phyloP scores from a whole-genome alignment of 2,329 filamentous ascomycete genomes.

The Neonectria sp. region DNA sequence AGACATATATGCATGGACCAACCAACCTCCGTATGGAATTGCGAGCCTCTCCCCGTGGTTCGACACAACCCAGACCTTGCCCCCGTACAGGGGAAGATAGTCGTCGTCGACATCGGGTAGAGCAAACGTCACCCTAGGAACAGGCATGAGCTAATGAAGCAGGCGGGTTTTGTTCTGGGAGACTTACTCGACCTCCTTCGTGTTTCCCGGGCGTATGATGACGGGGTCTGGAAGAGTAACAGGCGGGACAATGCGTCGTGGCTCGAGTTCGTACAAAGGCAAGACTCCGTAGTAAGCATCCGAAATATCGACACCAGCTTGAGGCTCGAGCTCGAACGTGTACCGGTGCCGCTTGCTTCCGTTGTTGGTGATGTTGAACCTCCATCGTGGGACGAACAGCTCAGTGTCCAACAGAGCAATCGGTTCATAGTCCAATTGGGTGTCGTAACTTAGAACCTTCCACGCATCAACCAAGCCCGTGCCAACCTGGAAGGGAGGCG shows the following conservation, averaged over 20 bases:
- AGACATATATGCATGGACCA: neutral
- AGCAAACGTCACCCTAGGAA: slow-evolving; percentile 48
- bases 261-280: slow-evolving; percentile 46
- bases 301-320: slow-evolving; percentile 56
- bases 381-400: slow-evolving; percentile 55
- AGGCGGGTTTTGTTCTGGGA: no score
- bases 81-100: slow-evolving; percentile 60
- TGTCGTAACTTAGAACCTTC: slow-evolving; percentile 59
- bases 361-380: slow-evolving; percentile 60
- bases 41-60: slow-evolving; percentile 58
- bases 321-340: slow-evolving; percentile 56
- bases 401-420: slow-evolving; percentile 66
- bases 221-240: slow-evolving; percentile 49
- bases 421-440: slow-evolving; percentile 56
- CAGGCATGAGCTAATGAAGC: neutral
- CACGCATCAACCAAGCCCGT: slow-evolving; percentile 64
- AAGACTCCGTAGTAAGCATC: slow-evolving; percentile 50
- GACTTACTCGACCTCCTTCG: slow-evolving; percentile 47
- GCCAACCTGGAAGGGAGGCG: slow-evolving; percentile 59
- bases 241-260: slow-evolving; percentile 47
- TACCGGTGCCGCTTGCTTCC: slow-evolving; percentile 58
- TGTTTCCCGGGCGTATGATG: slow-evolving; percentile 49
- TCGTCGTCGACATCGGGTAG: slow-evolving; percentile 51
- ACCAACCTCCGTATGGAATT: slow-evolving; percentile 58
- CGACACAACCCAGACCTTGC: slow-evolving; percentile 59